These are phyloP conservation scores for Papiliotrema fonsecae DNA, from an alignment of 1,284 basidiomycete species.

Conservation along the genomic window DNA sequence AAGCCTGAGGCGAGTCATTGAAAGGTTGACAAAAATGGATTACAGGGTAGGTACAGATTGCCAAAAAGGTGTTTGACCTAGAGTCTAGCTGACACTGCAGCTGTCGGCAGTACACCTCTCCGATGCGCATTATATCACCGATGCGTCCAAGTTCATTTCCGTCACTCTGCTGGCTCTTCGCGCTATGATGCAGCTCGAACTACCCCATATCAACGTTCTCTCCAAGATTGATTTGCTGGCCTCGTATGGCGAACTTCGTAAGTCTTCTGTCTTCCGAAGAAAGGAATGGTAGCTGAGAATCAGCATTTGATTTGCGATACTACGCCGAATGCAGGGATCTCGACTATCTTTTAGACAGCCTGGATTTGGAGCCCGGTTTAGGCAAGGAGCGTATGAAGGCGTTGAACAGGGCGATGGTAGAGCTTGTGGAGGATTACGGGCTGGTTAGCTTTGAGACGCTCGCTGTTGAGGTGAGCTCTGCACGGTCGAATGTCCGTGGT, in stretches of 20 bases:
- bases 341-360: conserved; percentile 73
- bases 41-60: conserved; percentile 64
- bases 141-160: conserved; percentile 91
- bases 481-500: neutral
- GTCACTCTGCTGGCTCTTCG: conserved; percentile 85
- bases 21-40: conserved; percentile 67
- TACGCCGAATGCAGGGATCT: conserved; percentile 98
- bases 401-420: conserved; percentile 84
- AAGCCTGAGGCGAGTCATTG: conserved; percentile 73
- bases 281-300: neutral
- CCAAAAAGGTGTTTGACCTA: neutral
- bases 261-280: conserved; percentile 17
- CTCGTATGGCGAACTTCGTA: conserved; percentile 83
- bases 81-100: conserved; percentile 49
- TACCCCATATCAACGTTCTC: conserved; percentile 95
- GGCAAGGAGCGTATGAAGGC: conserved; percentile 65
- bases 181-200: conserved; percentile 96
- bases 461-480: conserved; percentile 71
- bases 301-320: conserved; percentile 95
- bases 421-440: conserved; percentile 88
- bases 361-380: conserved; percentile 57
- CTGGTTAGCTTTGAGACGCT: conserved; percentile 95
- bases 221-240: conserved; percentile 89
- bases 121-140: conserved; percentile 95
- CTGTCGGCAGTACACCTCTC: conserved; percentile 91